Evolutionary conservation across 2,329 filamentous ascomycete genomes (phyloP).

Genomic region (Shiraia bambusicola): DNA sequence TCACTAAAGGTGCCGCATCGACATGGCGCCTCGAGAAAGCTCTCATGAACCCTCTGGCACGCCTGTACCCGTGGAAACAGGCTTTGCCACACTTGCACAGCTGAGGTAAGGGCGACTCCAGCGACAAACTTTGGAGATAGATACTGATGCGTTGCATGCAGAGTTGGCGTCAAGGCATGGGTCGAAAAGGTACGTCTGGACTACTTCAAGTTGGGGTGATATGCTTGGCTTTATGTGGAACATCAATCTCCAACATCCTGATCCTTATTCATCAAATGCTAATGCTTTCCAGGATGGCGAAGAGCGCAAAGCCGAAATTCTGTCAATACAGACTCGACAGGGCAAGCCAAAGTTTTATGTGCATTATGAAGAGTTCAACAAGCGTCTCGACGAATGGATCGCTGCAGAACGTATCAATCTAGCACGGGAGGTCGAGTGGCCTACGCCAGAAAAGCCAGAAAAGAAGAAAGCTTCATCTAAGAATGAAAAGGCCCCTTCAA

Average conservation of each 20-base stretch:
- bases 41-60: slow-evolving; percentile 56
- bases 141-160: slow-evolving; percentile 43
- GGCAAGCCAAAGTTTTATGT: slow-evolving; percentile 90
- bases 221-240: slow-evolving; percentile 10
- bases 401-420: slow-evolving; percentile 80
- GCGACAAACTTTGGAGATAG: slow-evolving; percentile 28
- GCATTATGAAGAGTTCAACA: slow-evolving; percentile 98
- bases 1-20: slow-evolving; percentile 9
- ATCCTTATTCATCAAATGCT: slow-evolving; percentile 5
- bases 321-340: slow-evolving; percentile 90
- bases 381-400: slow-evolving; percentile 87
- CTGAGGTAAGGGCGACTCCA: slow-evolving; percentile 62
- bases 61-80: slow-evolving; percentile 67
- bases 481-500: slow-evolving; percentile 43
- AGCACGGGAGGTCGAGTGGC: slow-evolving; percentile 91
- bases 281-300: slow-evolving; percentile 66
- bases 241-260: slow-evolving; percentile 3
- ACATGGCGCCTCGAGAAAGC: slow-evolving; percentile 59
- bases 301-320: slow-evolving; percentile 87
- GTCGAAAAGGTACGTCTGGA: slow-evolving; percentile 63
- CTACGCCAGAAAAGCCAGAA: slow-evolving; percentile 84
- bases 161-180: slow-evolving; percentile 67
- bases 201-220: slow-evolving; percentile 2
- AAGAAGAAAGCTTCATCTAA: slow-evolving; percentile 71
- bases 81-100: slow-evolving; percentile 81